A percentile compares a stretch with the other conserved stretches of the same genome.
Evolutionary conservation across 768 basidiomycete genomes (phyloP).

Genomic region (Boletus rufocinnamomeus): DNA sequence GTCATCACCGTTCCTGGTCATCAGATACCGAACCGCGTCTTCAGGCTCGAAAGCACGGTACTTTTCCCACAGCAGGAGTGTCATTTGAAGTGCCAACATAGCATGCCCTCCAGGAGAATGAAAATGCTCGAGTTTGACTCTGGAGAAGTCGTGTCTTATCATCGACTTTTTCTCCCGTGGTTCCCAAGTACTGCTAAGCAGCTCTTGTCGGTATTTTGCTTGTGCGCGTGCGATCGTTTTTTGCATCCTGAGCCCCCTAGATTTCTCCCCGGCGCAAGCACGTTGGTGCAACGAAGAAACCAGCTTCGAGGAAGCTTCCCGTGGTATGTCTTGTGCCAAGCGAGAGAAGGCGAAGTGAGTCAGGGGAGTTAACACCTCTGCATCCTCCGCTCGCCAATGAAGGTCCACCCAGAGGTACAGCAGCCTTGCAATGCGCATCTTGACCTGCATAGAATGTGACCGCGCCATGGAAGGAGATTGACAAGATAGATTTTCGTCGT

Average conservation of each 20-base stretch:
- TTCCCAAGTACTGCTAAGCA: slow-evolving; percentile 27
- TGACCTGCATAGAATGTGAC: slow-evolving; percentile 49
- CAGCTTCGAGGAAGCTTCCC: slow-evolving; percentile 29
- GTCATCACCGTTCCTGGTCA: slow-evolving; percentile 33
- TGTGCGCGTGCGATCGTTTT: slow-evolving; percentile 28
- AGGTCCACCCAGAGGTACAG: slow-evolving; percentile 71
- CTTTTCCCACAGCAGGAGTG: slow-evolving; percentile 38
- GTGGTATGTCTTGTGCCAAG: slow-evolving; percentile 34
- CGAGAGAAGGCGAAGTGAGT: slow-evolving; percentile 34
- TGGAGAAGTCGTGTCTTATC: slow-evolving; percentile 28
- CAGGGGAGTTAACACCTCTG: slow-evolving; percentile 34
- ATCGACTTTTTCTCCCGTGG: slow-evolving; percentile 34
- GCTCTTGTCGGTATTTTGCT: slow-evolving; percentile 19
- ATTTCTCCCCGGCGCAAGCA: slow-evolving; percentile 23
- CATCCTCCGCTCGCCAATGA: slow-evolving; percentile 62
- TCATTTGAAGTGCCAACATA: slow-evolving; percentile 50
- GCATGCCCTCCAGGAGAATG: slow-evolving; percentile 39
- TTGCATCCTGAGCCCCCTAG: slow-evolving; percentile 30
- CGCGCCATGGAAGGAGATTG: slow-evolving; percentile 36
- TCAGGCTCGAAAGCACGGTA: slow-evolving; percentile 45
- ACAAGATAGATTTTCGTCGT: slow-evolving; percentile 36
- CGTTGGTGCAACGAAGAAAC: slow-evolving; percentile 34
- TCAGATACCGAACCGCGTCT: slow-evolving; percentile 44
- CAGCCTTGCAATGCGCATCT: slow-evolving; percentile 59
- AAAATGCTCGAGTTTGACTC: slow-evolving; percentile 37